Evolutionary conservation across 2,329 filamentous ascomycete species (phyloP).

Genomic region (Septoria linicola): DNA sequence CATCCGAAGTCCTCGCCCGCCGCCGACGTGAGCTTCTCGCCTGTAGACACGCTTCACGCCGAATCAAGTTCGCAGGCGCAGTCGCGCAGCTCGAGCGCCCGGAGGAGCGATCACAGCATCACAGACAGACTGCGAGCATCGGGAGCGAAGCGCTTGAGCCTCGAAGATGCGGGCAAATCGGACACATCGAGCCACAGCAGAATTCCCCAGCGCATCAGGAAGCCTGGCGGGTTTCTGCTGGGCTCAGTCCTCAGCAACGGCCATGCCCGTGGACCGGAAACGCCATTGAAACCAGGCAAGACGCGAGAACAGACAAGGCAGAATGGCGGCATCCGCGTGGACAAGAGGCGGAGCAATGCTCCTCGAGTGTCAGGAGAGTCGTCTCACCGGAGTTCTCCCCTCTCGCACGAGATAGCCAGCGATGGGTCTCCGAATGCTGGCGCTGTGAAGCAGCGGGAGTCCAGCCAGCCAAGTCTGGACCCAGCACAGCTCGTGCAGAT

Average conservation of each 20-base stretch:
- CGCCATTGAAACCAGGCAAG: conserved; percentile 22
- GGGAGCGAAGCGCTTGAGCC: conserved; percentile 11
- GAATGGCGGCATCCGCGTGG: conserved; percentile 23
- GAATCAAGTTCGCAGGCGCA: conserved; percentile 32
- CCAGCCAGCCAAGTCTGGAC: conserved; percentile 61
- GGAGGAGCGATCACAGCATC: conserved; percentile 19
- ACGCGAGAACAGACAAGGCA: conserved; percentile 14
- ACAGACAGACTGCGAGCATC: conserved; percentile 12
- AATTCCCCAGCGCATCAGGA: conserved; percentile 27
- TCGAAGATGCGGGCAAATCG: conserved; percentile 4
- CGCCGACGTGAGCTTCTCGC: conserved; percentile 31
- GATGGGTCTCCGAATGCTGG: conserved; percentile 13
- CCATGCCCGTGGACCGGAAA: conserved; percentile 8
- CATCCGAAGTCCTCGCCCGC: conserved; percentile 24
- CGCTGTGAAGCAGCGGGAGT: conserved; percentile 6
- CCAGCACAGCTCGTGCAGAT: conserved; percentile 89
- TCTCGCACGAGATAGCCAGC: conserved; percentile 29
- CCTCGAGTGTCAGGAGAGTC: conserved; percentile 30
- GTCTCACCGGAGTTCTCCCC: conserved; percentile 32
- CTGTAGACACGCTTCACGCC: conserved; percentile 25
- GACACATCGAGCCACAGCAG: conserved; percentile 16
- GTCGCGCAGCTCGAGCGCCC: conserved; percentile 28
- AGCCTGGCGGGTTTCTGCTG: conserved; percentile 44
- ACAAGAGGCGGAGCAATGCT: conserved; percentile 19
- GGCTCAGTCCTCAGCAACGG: conserved; percentile 31